phyloP scores from a whole-genome alignment of 768 basidiomycete genomes.

The Leccinellum albellum region DNA sequence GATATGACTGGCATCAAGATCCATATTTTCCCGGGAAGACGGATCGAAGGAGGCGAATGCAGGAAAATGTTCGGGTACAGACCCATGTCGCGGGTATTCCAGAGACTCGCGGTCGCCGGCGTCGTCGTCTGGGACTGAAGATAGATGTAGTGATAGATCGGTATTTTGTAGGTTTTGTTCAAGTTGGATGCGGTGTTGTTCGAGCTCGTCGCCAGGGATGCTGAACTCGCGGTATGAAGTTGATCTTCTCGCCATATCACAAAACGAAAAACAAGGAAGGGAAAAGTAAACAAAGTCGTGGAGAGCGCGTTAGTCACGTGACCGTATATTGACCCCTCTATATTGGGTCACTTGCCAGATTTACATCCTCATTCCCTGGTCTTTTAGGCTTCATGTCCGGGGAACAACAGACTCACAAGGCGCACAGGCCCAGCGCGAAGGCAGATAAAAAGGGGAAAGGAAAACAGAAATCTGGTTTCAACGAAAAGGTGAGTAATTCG shows the following conservation, averaged over 20 bases:
- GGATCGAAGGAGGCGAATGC: slow-evolving; percentile 62
- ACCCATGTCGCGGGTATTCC: slow-evolving; percentile 71
- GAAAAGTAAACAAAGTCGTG: slow-evolving; percentile 20
- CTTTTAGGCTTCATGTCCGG: slow-evolving; percentile 38
- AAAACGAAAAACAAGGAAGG: slow-evolving; percentile 16
- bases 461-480: slow-evolving; percentile 72
- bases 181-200: slow-evolving; percentile 71
- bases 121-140: slow-evolving; percentile 44
- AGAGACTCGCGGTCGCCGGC: slow-evolving; percentile 47
- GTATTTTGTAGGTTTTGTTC: slow-evolving; percentile 75
- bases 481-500: slow-evolving; percentile 69
- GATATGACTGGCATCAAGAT: slow-evolving; percentile 47
- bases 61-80: slow-evolving; percentile 51
- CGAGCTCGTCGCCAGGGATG: slow-evolving; percentile 72
- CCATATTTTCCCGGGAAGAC: slow-evolving; percentile 52
- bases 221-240: slow-evolving; percentile 39
- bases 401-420: slow-evolving; percentile 75
- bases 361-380: not conserved
- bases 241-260: slow-evolving; percentile 25
- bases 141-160: slow-evolving; percentile 67
- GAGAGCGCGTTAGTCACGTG: slow-evolving; percentile 31
- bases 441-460: slow-evolving; percentile 74
- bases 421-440: slow-evolving; percentile 73
- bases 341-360: slow-evolving; percentile 17
- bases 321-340: slow-evolving; percentile 13